Evolutionary conservation across 2,329 filamentous ascomycete species (phyloP), one percentile per base, ranked within the genome.

Genomic region (Chaetomium globosum): DNA sequence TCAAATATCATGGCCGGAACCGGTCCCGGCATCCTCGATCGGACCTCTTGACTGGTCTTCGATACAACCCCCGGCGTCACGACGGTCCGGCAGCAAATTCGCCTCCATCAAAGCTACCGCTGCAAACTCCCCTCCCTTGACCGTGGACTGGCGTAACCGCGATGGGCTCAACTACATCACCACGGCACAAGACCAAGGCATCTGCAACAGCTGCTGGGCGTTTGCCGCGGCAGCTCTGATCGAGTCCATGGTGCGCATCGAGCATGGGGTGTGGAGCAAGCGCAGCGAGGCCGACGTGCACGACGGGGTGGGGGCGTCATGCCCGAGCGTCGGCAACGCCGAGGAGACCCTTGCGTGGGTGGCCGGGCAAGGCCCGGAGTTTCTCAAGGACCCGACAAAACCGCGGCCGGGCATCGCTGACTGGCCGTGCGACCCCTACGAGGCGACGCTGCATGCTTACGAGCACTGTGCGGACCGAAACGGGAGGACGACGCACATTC

Each of bases 251-350:
- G 49, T 69, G 36, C 65, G 69, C 51, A 70, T 71, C 53, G 68
- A 70, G 61, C 69, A 71, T 63, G 68, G 68, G 21, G 52, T 64
- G 6, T 71, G 69, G 69, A 64, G 46, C 61, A 71, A 70, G 56
- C 67, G 68, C 33, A 66, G 62, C 64, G 69, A 71, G 36, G 66
- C 69, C 43, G 69, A 71, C 49, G 58, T 71, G 43, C 69, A 70
- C 64, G 65, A 69, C 60, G 65, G 65, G 10, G 52, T 65, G 2
- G 68, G 68, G 30, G 69, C 68, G 7, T 55, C 64, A 6, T 71
- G 69, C 59, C 68, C 67, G 51, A 67, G 63, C n/a, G 53, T 64
- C 4, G 68, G 68, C 53, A 71, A 67, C 55, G 67, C 67, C 49
- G 63, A 69, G 55, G 68, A 69, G 10, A 67, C 69, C 5, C 65